These are phyloP conservation scores for Boletus rubropictus DNA, from an alignment of 768 basidiomycete genomes.

Conservation along the genomic window DNA sequence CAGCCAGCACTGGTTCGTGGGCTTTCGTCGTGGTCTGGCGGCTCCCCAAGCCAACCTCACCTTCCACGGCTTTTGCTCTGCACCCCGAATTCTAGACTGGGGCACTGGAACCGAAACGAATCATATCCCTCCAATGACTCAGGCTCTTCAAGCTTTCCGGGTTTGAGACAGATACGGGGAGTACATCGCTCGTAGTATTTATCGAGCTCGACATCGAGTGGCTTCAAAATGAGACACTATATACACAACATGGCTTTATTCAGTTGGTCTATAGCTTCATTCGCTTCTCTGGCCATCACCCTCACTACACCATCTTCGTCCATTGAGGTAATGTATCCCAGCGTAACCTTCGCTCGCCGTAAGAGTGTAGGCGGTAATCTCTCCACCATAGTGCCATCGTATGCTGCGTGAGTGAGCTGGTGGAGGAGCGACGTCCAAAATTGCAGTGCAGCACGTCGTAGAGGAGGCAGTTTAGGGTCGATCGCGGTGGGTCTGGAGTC, in stretches of 20 bases:
- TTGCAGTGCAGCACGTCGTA: slow-evolving; percentile 83
- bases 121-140: slow-evolving; percentile 76
- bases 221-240: background rate
- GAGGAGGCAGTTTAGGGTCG: slow-evolving; percentile 64
- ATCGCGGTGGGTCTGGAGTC: slow-evolving; percentile 53
- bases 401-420: slow-evolving; percentile 47
- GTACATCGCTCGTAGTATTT: slow-evolving; percentile 14
- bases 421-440: slow-evolving; percentile 68
- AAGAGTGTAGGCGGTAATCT: slow-evolving; percentile 32
- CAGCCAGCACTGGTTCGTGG: slow-evolving; percentile 25
- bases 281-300: slow-evolving; percentile 70
- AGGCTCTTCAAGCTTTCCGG: slow-evolving; percentile 54
- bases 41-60: slow-evolving; percentile 20
- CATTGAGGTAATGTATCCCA: slow-evolving; percentile 63
- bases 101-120: slow-evolving; percentile 48
- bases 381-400: slow-evolving; percentile 33
- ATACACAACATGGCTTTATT: slow-evolving; percentile 39
- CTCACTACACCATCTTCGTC: slow-evolving; percentile 70
- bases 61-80: slow-evolving; percentile 16
- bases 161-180: slow-evolving; percentile 95
- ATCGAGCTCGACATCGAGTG: background rate
- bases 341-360: slow-evolving; percentile 49
- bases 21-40: slow-evolving; percentile 23
- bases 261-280: slow-evolving; percentile 49
- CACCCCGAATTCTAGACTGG: slow-evolving; percentile 5